Base-by-base conservation (phyloP, 75 land plant species). In the Chamaecyparis obtusa region DNA sequence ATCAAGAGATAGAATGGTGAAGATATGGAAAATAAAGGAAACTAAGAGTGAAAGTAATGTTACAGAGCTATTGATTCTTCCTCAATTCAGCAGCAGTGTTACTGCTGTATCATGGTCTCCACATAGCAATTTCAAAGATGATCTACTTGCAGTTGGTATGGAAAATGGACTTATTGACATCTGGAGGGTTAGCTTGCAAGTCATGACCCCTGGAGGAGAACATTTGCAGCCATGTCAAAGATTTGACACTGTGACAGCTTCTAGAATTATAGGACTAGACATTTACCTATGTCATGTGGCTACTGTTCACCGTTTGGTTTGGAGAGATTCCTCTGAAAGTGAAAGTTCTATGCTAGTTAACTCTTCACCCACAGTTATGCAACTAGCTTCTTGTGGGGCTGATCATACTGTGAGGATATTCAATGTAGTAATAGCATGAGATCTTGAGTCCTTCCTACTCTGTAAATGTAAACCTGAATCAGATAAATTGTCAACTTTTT, bases 331-430 rank as follows among this genome's bases (percentile, higher is more conserved):
- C 44, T 44, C 30, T 24, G 72, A 86, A 46, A 89, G 36, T 54
- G 83, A 86, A 35, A 85, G 80, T 5, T 9, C 43, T 4, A 64
- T 83, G 86, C 85, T 80, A 72, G 51, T 13, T 64, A 86, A 88
- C 49, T 43, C 27, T 55, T 74, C 54, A n/a, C 2, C 44, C 36
- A 82, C 43, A n/a, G 83, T 84, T n/a, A 55, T 88, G 89, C 91
- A 94, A 86, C 93, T 98, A 77, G 99, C 99, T 75, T 95, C 99
- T 37, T 95, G 99, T 92, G 99, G 99, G 74, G 95, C 95, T 35
- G 99, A 98, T 89, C 91, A 98, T 78, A 89, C 94, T 78, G 95
- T 96, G 83, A 94, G 97, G 88, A 85, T 98, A 35, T 97, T 94
- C 88, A 67, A 92, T 54, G 91, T 96, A 9, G 41, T 44, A 27